These are phyloP conservation scores for Arabis hirsuta DNA, from an alignment of 345 rosid genomes.

Conservation along the genomic window DNA sequence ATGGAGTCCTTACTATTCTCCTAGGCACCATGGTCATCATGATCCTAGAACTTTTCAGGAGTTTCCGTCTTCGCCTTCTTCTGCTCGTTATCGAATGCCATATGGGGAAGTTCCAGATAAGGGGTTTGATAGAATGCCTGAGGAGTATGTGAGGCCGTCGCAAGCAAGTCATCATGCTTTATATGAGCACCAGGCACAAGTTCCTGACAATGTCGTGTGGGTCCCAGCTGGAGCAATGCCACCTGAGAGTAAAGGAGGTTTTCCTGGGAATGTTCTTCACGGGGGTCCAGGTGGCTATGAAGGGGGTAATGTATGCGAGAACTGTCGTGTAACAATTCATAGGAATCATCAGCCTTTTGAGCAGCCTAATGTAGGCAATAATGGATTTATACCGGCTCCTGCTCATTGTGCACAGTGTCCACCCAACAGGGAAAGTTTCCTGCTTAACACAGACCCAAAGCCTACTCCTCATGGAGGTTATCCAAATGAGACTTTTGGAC, in stretches of 20 bases:
- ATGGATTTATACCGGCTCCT: conserved; percentile 54
- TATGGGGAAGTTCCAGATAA: conserved; percentile 69
- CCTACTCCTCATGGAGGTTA: conserved; percentile 52
- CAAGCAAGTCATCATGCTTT: conserved; percentile 60
- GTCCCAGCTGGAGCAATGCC: conserved; percentile 66
- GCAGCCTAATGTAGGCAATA: conserved; percentile 62
- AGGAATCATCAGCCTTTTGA: conserved; percentile 72
- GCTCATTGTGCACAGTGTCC: conserved; percentile 62
- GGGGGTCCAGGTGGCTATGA: conserved; percentile 60
- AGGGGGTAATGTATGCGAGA: conserved; percentile 68
- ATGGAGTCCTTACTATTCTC: conserved; percentile 71
- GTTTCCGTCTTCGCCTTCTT: conserved; percentile 81
- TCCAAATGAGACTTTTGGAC: conserved; percentile 61
- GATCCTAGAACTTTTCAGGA: conserved; percentile 70
- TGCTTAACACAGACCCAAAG: conserved; percentile 63
- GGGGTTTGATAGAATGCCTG: conserved; percentile 67
- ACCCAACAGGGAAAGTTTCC: conserved; percentile 55
- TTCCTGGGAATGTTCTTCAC: conserved; percentile 73
- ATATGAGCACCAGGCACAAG: conserved; percentile 62
- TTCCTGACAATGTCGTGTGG: conserved; percentile 72
- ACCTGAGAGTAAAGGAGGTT: conserved; percentile 67
- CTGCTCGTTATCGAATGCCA: conserved; percentile 66
- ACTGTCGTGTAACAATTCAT: conserved; percentile 56
- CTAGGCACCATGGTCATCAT: conserved; percentile 78
- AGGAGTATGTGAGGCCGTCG: conserved; percentile 63